Conservation (phyloP, 2,329 filamentous ascomycete species). For the Arthrobotrys sinensis region DNA sequence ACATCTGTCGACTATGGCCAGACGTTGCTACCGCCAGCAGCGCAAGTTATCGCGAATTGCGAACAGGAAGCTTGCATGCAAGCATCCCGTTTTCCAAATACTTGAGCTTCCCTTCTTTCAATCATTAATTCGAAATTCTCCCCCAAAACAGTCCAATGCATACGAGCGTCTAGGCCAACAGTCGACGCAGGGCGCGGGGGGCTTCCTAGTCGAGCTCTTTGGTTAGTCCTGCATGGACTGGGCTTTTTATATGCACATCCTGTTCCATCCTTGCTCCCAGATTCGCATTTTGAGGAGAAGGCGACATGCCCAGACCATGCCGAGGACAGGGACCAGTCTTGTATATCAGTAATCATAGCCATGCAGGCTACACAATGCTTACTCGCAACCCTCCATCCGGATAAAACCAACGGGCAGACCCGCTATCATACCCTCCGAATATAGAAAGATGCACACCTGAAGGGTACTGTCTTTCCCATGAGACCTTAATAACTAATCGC, state of each 20-base stretch:
- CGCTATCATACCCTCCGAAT: slow-evolving; percentile 33
- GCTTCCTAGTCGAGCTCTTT: slow-evolving; percentile 30
- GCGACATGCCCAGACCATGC: slow-evolving; percentile 37
- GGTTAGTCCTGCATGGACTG: slow-evolving; percentile 5
- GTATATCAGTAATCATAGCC: slow-evolving; percentile 45
- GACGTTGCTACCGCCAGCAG: neutral
- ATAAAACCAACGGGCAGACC: slow-evolving; percentile 28
- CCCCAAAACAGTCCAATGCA: slow-evolving; percentile 5
- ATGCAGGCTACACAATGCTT: slow-evolving; percentile 13
- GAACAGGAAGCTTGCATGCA: neutral
- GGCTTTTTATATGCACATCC: slow-evolving; percentile 41
- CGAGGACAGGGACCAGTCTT: slow-evolving; percentile 16
- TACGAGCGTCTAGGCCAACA: slow-evolving; percentile 4
- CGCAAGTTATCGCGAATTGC: slow-evolving; percentile 9
- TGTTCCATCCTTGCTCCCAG: slow-evolving; percentile 10
- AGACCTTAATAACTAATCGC: slow-evolving; percentile 44
- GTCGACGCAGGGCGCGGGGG: slow-evolving; percentile 6
- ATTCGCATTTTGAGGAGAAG: slow-evolving; percentile 13
- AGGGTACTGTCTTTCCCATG: neutral
- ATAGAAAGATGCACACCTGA: slow-evolving; percentile 28
- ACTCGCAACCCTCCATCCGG: slow-evolving; percentile 6
- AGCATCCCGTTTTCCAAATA: slow-evolving; percentile 3
- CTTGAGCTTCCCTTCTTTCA: slow-evolving; percentile 4
- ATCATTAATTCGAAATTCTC: neutral
- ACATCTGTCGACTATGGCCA: slow-evolving; percentile 3